phyloP scores from a whole-genome alignment of 768 basidiomycete species.

The Boletellus emodensis region DNA sequence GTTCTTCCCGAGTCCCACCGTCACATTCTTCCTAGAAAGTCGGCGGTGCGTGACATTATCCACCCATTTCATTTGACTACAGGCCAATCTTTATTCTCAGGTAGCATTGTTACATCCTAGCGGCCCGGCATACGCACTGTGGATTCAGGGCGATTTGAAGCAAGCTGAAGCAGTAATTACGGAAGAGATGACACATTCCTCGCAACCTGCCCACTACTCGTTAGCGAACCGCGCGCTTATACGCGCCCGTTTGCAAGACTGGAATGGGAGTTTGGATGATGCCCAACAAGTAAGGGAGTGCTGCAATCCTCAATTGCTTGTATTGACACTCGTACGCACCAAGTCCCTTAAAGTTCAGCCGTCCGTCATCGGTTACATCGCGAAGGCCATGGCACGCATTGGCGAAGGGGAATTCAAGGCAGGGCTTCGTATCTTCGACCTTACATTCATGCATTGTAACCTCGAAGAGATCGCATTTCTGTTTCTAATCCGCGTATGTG shows the following conservation, averaged over 20 bases:
- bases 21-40: background rate
- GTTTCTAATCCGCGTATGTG: conserved; percentile 12
- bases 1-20: conserved; percentile 8
- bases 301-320: background rate
- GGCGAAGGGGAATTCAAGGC: conserved; percentile 8
- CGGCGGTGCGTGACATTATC: background rate
- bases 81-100: background rate
- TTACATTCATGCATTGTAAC: conserved; percentile 10
- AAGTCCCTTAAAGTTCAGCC: conserved; percentile 12
- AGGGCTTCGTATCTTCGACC: conserved; percentile 14
- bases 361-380: conserved; percentile 13
- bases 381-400: conserved; percentile 13
- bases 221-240: conserved; percentile 12
- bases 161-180: conserved; percentile 5
- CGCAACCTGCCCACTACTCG: background rate
- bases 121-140: background rate
- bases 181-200: conserved; percentile 4
- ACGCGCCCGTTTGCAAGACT: conserved; percentile 7
- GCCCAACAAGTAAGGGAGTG: conserved; percentile 3
- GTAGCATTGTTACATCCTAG: conserved; percentile 7
- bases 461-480: conserved; percentile 8
- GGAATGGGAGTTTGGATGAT: conserved; percentile 6
- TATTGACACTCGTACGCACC: background rate
- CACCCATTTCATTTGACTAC: background rate
- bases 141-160: conserved; percentile 6